Evolutionary conservation across 1,284 basidiomycete genomes (phyloP).

Genomic region (Peniophora sp.): DNA sequence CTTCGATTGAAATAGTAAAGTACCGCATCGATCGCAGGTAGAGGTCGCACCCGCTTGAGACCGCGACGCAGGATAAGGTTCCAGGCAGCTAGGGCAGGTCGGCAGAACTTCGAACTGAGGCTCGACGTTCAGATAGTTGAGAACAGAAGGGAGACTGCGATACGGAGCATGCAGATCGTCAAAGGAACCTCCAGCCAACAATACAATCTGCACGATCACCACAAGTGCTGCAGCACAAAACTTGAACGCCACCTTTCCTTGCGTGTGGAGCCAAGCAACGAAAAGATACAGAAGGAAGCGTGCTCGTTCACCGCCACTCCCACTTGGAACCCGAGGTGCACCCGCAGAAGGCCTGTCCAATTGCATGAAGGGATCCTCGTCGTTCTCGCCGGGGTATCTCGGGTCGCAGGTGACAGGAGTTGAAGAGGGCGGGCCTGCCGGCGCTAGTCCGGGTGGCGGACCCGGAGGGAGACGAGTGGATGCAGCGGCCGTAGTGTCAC

Average conservation of each 20-base stretch:
- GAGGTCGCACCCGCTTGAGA: background rate
- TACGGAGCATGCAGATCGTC: background rate
- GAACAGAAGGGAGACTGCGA: background rate
- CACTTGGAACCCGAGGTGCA: background rate
- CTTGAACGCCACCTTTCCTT: background rate
- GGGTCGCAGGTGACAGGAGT: background rate
- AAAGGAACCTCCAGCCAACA: background rate
- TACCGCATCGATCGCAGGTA: background rate
- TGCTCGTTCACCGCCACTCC: background rate
- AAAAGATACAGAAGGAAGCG: constrained; percentile 8
- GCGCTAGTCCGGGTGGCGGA: no score
- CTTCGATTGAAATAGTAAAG: background rate
- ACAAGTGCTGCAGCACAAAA: background rate
- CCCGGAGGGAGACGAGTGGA: no score
- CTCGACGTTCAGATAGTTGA: constrained; percentile 6
- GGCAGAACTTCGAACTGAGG: constrained; percentile 4
- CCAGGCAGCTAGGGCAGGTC: constrained; percentile 8
- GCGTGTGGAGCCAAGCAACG: constrained; percentile 11
- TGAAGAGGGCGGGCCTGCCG: no score
- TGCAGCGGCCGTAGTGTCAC: no score
- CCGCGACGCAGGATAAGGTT: constrained; percentile 4
- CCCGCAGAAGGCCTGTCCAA: no score
- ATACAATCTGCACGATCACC: background rate
- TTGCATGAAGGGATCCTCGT: background rate
- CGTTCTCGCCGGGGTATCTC: background rate